Percentiles rank a stretch among this genome's conserved stretches.
Conservation (phyloP, 495 filamentous ascomycete species). For the Podospora appendiculata region DNA sequence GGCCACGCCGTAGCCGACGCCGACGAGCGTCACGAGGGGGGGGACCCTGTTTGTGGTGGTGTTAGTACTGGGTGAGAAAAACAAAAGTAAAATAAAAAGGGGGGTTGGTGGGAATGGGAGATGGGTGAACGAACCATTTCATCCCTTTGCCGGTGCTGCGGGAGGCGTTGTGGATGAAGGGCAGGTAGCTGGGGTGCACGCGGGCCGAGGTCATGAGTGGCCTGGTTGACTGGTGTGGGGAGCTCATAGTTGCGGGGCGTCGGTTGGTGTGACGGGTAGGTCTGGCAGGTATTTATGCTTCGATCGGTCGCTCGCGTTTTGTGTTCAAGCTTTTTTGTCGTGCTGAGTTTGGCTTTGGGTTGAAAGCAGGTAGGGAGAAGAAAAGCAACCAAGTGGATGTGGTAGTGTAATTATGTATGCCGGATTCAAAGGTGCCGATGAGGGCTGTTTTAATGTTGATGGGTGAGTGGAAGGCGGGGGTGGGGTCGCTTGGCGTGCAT, state of each 20-base stretch:
- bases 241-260: background rate
- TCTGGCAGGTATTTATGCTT: background rate
- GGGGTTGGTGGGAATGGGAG: background rate
- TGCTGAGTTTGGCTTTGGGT: background rate
- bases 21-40: conserved; percentile 30
- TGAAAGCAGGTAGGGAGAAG: background rate
- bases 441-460: too few species aligned
- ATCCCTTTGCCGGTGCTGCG: conserved; percentile 16
- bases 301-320: background rate
- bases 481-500: too few species aligned
- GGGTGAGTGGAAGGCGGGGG: too few species aligned
- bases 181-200: conserved; percentile 36
- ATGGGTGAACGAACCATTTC: conserved; percentile 23
- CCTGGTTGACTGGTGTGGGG: background rate
- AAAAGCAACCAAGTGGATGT: background rate
- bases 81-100: background rate
- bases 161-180: conserved; percentile 25
- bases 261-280: background rate
- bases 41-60: conserved; percentile 19
- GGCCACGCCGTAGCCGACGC: conserved; percentile 33
- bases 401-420: background rate
- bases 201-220: conserved; percentile 32
- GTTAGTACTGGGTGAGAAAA: background rate
- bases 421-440: too few species aligned
- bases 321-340: background rate